Conservation (phyloP, 176 grass and related monocot genomes). For the sorghum (Sorghum bicolor) region DNA sequence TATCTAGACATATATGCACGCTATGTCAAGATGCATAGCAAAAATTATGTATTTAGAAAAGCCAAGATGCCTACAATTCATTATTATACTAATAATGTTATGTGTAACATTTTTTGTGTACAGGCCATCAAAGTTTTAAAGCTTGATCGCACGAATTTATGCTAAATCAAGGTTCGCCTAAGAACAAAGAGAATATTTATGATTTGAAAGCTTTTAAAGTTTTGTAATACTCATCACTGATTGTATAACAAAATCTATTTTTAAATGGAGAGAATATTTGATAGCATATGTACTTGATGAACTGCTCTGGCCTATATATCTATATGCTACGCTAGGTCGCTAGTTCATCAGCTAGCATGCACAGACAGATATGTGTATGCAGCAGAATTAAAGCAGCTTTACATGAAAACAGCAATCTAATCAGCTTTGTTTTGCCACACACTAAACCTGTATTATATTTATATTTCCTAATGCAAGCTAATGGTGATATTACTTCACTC, state of each 20-base stretch:
- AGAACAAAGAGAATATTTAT: neutral
- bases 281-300: neutral
- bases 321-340: too few species aligned
- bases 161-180: neutral
- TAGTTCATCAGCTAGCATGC: neutral
- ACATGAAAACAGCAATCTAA: neutral
- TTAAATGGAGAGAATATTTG: neutral
- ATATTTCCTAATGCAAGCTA: slow-evolving; percentile 14
- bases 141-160: neutral
- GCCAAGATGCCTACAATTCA: too few species aligned
- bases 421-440: slow-evolving; percentile 12
- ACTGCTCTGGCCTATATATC: neutral
- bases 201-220: neutral
- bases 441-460: slow-evolving; percentile 15
- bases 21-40: too few species aligned
- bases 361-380: too few species aligned
- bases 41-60: too few species aligned
- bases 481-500: slow-evolving; percentile 3
- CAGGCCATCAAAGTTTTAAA: neutral
- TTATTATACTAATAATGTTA: too few species aligned
- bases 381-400: too few species aligned
- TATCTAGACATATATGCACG: too few species aligned
- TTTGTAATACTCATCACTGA: neutral
- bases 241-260: neutral
- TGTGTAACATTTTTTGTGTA: too few species aligned